Conservation (phyloP, 768 basidiomycete genomes). For the Mycena indigotica region DNA sequence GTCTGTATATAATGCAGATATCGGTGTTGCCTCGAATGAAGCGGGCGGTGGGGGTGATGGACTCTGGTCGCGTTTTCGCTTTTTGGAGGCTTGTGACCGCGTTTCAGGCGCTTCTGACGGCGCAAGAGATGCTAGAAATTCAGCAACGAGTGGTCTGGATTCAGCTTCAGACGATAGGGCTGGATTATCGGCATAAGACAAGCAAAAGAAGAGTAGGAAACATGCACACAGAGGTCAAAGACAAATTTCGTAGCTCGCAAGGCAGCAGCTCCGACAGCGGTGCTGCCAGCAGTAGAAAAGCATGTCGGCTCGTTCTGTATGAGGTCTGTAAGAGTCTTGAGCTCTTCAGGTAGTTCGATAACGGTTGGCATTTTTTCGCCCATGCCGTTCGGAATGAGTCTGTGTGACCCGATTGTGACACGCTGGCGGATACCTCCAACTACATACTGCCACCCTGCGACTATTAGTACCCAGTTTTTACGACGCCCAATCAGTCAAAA, state of each 20-base stretch:
- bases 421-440: too few relatives aligned
- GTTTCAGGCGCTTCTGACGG: constrained; percentile 75
- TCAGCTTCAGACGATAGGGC: constrained; percentile 67
- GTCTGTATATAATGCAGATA: constrained; percentile 72
- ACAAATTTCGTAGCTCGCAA: constrained; percentile 71
- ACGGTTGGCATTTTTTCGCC: constrained; percentile 4
- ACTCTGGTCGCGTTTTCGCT: constrained; percentile 44
- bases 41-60: constrained; percentile 34
- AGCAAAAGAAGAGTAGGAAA: not conserved
- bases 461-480: too few relatives aligned
- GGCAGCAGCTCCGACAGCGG: constrained; percentile 57
- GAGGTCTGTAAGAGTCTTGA: constrained; percentile 53
- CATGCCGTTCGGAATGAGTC: not conserved
- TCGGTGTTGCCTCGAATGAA: constrained; percentile 62
- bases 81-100: constrained; percentile 60
- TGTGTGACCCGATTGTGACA: too few relatives aligned
- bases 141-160: constrained; percentile 66
- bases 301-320: constrained; percentile 57
- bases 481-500: too few relatives aligned
- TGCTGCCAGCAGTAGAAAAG: constrained; percentile 52
- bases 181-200: constrained; percentile 29
- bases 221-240: constrained; percentile 70
- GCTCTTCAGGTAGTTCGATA: constrained; percentile 32
- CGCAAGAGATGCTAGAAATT: constrained; percentile 67
- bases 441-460: too few relatives aligned